Conservation (phyloP, 495 filamentous ascomycete species). For the Cercophora newfieldiana region DNA sequence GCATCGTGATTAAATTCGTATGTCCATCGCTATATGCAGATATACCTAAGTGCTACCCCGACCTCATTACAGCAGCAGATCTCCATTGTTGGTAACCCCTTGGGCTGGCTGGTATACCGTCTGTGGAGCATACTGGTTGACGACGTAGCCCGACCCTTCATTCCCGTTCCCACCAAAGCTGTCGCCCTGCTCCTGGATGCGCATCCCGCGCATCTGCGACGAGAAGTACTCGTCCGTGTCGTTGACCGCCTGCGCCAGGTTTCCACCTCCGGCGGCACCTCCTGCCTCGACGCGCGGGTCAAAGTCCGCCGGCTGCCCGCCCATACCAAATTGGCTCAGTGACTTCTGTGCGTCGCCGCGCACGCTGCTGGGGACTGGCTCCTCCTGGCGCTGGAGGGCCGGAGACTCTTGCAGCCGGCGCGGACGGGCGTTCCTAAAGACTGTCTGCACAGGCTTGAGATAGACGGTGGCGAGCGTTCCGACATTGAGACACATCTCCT, state of each 20-base stretch:
- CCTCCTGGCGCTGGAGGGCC: conserved; percentile 66
- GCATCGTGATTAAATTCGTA: neutral
- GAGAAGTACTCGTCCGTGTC: conserved; percentile 88
- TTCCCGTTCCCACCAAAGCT: conserved; percentile 49
- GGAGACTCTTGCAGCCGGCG: conserved; percentile 76
- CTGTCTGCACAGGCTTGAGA: conserved; percentile 93
- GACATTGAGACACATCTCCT: conserved; percentile 96
- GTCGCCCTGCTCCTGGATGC: conserved; percentile 52
- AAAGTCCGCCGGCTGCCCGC: conserved; percentile 47
- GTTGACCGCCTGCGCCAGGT: conserved; percentile 68
- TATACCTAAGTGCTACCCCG: neutral
- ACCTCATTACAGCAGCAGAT: conserved; percentile 55
- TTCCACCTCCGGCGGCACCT: conserved; percentile 24
- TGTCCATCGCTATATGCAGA: neutral
- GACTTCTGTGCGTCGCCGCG: conserved; percentile 53
- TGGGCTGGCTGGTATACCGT: conserved; percentile 56
- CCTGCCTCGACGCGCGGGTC: conserved; percentile 27
- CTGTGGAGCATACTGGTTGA: conserved; percentile 67
- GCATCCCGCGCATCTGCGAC: conserved; percentile 69
- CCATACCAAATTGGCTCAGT: conserved; percentile 53
- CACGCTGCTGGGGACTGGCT: conserved; percentile 32
- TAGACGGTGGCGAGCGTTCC: conserved; percentile 97
- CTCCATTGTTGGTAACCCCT: conserved; percentile 52
- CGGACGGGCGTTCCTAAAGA: conserved; percentile 89
- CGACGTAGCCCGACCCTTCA: conserved; percentile 58